These are phyloP conservation scores for Leucocoprinus birnbaumii DNA, from an alignment of 768 basidiomycete genomes.

Conservation along the genomic window DNA sequence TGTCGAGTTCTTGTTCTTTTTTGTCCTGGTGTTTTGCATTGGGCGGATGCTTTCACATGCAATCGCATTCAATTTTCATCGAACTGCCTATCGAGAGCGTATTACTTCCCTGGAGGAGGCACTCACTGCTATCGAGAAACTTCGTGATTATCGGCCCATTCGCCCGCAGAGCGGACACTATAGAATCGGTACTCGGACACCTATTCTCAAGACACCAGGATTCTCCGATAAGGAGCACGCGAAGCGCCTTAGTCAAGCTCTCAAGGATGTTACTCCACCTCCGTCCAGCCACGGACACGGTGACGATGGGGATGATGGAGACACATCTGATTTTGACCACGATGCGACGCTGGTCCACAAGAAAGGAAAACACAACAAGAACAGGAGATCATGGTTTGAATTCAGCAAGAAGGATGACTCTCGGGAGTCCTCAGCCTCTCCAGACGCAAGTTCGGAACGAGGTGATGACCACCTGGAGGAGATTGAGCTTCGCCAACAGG, in stretches of 20 bases:
- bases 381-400: conserved; percentile 3
- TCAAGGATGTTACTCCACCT: conserved; percentile 21
- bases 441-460: background rate
- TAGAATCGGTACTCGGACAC: conserved; percentile 40
- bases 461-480: conserved; percentile 11
- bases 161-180: conserved; percentile 17
- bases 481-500: conserved; percentile 15
- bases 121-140: conserved; percentile 59
- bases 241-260: conserved; percentile 28
- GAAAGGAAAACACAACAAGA: conserved; percentile 19
- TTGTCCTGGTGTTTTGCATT: conserved; percentile 57
- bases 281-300: conserved; percentile 15
- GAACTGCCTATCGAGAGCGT: conserved; percentile 74
- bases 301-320: conserved; percentile 18
- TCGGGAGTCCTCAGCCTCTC: background rate
- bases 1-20: conserved; percentile 74
- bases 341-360: conserved; percentile 15
- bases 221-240: conserved; percentile 47
- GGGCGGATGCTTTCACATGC: conserved; percentile 72
- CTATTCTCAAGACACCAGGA: conserved; percentile 21
- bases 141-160: conserved; percentile 64
- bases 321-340: conserved; percentile 15
- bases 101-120: conserved; percentile 52
- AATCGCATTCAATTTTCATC: conserved; percentile 73
- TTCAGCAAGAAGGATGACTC: background rate